A percentile compares a stretch with the other conserved stretches of the same genome.
phyloP scores from a whole-genome alignment of 495 filamentous ascomycete genomes.

The Penicillium angulare region DNA sequence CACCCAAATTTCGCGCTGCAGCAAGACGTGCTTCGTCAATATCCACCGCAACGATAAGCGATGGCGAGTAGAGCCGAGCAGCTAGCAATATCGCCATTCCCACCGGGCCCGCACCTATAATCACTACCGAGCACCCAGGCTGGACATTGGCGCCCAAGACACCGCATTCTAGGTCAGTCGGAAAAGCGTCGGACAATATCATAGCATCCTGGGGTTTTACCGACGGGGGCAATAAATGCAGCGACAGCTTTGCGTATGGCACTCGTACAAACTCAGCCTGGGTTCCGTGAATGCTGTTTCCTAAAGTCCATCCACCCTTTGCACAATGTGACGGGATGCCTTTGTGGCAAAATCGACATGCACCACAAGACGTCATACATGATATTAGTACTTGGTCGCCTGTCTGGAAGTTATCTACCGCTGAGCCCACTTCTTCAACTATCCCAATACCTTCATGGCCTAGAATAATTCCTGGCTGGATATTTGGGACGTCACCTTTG shows the following conservation, averaged over 20 bases:
- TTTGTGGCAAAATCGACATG: constrained; percentile 38
- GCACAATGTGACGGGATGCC: constrained; percentile 39
- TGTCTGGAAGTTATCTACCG: constrained; percentile 45
- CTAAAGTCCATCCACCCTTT: constrained; percentile 41
- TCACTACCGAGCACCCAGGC: constrained; percentile 43
- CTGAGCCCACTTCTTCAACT: constrained; percentile 65
- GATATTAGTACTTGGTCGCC: constrained; percentile 45
- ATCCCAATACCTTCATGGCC: constrained; percentile 83
- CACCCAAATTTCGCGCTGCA: constrained; percentile 43
- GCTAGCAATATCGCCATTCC: constrained; percentile 48
- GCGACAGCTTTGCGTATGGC: constrained; percentile 41
- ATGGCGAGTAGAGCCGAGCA: constrained; percentile 44
- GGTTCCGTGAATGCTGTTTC: constrained; percentile 45
- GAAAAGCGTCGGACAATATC: constrained; percentile 47
- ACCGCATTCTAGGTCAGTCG: constrained; percentile 52
- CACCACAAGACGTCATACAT: constrained; percentile 39
- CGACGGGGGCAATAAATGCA: constrained; percentile 35
- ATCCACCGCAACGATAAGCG: constrained; percentile 45
- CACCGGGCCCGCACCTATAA: constrained; percentile 53
- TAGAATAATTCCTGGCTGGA: constrained; percentile 72
- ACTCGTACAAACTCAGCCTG: constrained; percentile 52
- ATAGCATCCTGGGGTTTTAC: constrained; percentile 38
- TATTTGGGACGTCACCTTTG: constrained; percentile 64
- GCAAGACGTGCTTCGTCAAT: constrained; percentile 39
- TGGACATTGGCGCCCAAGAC: constrained; percentile 43